phyloP scores from a whole-genome alignment of 2,329 filamentous ascomycete species.

The Cytospora mali region DNA sequence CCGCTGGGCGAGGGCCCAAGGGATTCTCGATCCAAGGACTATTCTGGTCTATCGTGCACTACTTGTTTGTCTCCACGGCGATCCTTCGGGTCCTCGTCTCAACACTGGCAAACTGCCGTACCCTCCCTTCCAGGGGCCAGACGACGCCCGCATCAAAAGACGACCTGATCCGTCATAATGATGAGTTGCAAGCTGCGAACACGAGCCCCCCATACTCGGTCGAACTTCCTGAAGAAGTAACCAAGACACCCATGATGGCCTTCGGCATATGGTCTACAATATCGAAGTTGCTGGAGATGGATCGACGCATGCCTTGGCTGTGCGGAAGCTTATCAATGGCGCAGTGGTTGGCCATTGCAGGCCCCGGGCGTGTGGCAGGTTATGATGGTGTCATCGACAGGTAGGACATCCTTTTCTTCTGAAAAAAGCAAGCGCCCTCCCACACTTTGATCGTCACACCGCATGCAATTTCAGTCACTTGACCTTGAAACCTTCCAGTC shows the following conservation, averaged over 20 bases:
- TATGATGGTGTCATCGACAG: slow-evolving; percentile 83
- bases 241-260: slow-evolving; percentile 67
- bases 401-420: slow-evolving; percentile 59
- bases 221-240: slow-evolving; percentile 31
- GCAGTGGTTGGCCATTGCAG: slow-evolving; percentile 72
- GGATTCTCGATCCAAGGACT: slow-evolving; percentile 47
- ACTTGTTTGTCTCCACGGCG: slow-evolving; percentile 58
- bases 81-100: slow-evolving; percentile 66
- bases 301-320: slow-evolving; percentile 88
- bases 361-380: slow-evolving; percentile 74
- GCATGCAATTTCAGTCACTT: slow-evolving; percentile 52
- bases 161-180: slow-evolving; percentile 33
- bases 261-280: slow-evolving; percentile 79
- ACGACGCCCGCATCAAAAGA: slow-evolving; percentile 32
- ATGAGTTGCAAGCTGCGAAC: slow-evolving; percentile 30
- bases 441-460: slow-evolving; percentile 40
- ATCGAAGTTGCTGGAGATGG: slow-evolving; percentile 72
- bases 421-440: slow-evolving; percentile 10
- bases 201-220: slow-evolving; percentile 26
- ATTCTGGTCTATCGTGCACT: slow-evolving; percentile 62
- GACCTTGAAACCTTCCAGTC: slow-evolving; percentile 44
- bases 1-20: slow-evolving; percentile 4
- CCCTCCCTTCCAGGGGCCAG: slow-evolving; percentile 58
- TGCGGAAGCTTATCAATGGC: slow-evolving; percentile 72
- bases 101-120: slow-evolving; percentile 68